Evolutionary conservation across 352 stramenopile species (phyloP), one percentile per base, ranked within the genome.

Genomic region (Globisporangium nodosum): DNA sequence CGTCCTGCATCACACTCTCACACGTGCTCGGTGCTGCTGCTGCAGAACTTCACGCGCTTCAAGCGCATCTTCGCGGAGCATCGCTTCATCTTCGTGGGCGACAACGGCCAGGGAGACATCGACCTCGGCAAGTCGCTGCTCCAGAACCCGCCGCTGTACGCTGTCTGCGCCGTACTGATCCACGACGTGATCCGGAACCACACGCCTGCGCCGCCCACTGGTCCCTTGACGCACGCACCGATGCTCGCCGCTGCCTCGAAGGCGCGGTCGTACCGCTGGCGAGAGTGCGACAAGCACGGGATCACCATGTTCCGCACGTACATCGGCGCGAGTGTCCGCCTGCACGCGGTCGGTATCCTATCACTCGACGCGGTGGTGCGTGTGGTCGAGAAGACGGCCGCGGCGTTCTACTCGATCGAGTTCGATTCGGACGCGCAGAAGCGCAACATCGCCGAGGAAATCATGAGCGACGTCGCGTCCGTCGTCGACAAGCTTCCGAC

Each of bases 141-240:
- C 37, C 63, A 61, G 43, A 61, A 81, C 16, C 77, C 80, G 1
- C 56, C 75, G 9, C 60, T 76, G 57, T 88, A 88, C 60, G 63
- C 68, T 1, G 78, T 88, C 37, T 73, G 69, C 0, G 69, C 69
- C 20, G 83, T 92, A 47, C 69, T 92, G 6, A 92, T 92, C 55
- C 83, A 92, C 68, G 83, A 92, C 56, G 74, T 92, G 27, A 85
- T 92, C 62, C 82, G 82, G 64, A 88, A 88, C 61, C 79, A 89
- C 79, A 83, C 61, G 58, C 24, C 20, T 18, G 18, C 24, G 3
- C 21, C 27, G 27, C 9, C 20, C 12, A 5, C 37, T 11, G 7
- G 7, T 15, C 9, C 7, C n/a, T 21, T 45, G 21, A 31, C 49
- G 12, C 40, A 13, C 24, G 54, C 71, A 40, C 57, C 52, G 20